phyloP scores from a whole-genome alignment of 371 early-diverging fungal genomes.

The Smittium culicis region DNA sequence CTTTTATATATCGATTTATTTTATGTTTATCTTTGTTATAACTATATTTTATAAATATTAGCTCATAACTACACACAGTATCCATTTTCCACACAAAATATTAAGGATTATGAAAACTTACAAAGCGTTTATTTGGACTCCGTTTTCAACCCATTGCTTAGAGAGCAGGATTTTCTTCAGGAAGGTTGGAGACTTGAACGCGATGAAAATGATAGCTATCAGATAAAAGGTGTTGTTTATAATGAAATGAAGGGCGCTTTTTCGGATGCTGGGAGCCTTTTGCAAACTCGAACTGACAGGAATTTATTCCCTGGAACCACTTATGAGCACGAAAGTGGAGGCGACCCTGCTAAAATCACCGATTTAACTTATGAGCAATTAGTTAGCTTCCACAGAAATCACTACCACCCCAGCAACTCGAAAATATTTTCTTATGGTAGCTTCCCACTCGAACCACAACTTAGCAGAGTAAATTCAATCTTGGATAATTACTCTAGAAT shows the following conservation, averaged over 20 bases:
- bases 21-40: not conserved
- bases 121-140: constrained; percentile 89
- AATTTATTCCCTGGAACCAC: constrained; percentile 70
- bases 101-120: constrained; percentile 70
- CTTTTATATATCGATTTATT: not conserved
- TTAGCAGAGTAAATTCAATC: constrained; percentile 45
- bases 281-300: constrained; percentile 60
- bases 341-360: constrained; percentile 78
- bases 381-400: constrained; percentile 58
- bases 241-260: constrained; percentile 92
- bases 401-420: constrained; percentile 86
- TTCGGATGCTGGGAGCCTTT: constrained; percentile 63
- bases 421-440: constrained; percentile 81
- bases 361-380: constrained; percentile 72
- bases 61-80: constrained; percentile 80
- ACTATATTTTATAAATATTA: no score
- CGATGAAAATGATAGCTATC: constrained; percentile 40
- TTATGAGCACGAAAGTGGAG: constrained; percentile 73
- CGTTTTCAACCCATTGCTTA: constrained; percentile 62
- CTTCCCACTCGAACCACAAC: constrained; percentile 59
- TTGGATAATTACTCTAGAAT: constrained; percentile 32
- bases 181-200: constrained; percentile 93
- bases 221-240: constrained; percentile 87
- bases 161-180: constrained; percentile 69
- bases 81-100: constrained; percentile 86